Percentiles rank a stretch among this genome's conserved stretches.
These are phyloP conservation scores for Sphaerulina populicola DNA, from an alignment of 2,329 filamentous ascomycete genomes.

Conservation along the genomic window DNA sequence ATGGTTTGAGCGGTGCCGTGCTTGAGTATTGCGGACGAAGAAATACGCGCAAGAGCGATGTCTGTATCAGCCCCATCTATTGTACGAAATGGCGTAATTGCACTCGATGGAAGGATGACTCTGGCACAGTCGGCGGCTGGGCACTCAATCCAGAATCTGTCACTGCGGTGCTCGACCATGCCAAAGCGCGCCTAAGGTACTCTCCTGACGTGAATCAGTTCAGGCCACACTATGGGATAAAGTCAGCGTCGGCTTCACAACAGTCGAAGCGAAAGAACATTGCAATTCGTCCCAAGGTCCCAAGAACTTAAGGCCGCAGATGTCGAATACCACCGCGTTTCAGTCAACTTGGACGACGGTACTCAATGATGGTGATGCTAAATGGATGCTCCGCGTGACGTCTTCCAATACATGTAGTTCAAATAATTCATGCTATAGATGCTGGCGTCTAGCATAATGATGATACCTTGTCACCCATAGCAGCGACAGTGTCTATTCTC, in stretches of 20 bases:
- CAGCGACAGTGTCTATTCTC: background rate
- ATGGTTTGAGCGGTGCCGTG: background rate
- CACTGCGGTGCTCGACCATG: background rate
- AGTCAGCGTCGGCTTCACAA: background rate
- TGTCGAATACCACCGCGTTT: background rate
- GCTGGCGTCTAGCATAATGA: background rate
- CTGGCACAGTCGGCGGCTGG: background rate
- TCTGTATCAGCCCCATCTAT: background rate
- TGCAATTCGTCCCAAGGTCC: background rate
- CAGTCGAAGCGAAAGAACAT: background rate
- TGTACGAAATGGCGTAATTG: background rate
- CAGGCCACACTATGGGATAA: background rate
- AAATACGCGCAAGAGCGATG: background rate
- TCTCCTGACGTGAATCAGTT: background rate
- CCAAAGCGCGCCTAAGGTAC: background rate
- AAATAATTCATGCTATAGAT: background rate
- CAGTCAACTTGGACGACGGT: no score
- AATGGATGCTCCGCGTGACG: background rate
- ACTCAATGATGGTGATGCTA: no score
- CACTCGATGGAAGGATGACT: background rate
- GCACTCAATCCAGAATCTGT: background rate
- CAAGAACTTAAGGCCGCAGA: background rate
- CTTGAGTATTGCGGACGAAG: background rate
- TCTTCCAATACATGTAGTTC: background rate
- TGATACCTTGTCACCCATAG: background rate